These are phyloP conservation scores for Filobasidium uniguttulatum DNA, from an alignment of 1,284 basidiomycete genomes.

Conservation along the genomic window DNA sequence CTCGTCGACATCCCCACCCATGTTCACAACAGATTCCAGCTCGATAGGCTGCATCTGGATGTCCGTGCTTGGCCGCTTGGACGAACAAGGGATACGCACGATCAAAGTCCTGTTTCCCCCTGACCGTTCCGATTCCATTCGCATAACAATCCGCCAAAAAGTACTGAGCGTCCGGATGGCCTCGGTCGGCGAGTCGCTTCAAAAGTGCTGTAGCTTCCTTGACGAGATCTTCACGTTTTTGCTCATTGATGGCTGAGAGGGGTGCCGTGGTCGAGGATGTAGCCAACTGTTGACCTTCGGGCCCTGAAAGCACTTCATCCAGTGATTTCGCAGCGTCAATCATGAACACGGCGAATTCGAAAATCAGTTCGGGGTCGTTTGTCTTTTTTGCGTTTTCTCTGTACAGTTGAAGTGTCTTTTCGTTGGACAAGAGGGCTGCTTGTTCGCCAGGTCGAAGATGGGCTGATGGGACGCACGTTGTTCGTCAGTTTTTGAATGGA, in stretches of 20 bases:
- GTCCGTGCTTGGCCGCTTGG: constrained; percentile 94
- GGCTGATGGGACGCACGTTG: constrained; percentile 30
- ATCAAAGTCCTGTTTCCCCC: constrained; percentile 88
- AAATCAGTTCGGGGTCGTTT: constrained; percentile 92
- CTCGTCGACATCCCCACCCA: constrained; percentile 91
- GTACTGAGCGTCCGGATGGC: constrained; percentile 88
- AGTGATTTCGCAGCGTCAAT: constrained; percentile 85
- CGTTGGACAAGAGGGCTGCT: constrained; percentile 81
- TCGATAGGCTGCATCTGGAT: constrained; percentile 88
- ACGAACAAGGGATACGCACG: constrained; percentile 91
- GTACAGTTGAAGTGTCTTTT: constrained; percentile 91
- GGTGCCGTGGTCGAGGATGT: constrained; percentile 20
- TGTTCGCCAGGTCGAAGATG: constrained; percentile 86
- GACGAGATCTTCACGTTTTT: constrained; percentile 73
- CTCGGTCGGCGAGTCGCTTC: constrained; percentile 81
- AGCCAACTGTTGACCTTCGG: constrained; percentile 17
- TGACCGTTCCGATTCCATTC: constrained; percentile 83
- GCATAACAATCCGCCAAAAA: constrained; percentile 96
- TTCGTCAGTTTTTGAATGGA: neutral
- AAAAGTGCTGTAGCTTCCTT: constrained; percentile 74
- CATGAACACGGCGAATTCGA: constrained; percentile 98
- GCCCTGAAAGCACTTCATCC: constrained; percentile 20
- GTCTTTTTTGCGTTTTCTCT: constrained; percentile 97
- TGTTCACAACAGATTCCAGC: constrained; percentile 97
- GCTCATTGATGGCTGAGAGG: constrained; percentile 65